Base-by-base conservation (phyloP, 2,329 filamentous ascomycete genomes). In the Fusarium fujikuroi region DNA sequence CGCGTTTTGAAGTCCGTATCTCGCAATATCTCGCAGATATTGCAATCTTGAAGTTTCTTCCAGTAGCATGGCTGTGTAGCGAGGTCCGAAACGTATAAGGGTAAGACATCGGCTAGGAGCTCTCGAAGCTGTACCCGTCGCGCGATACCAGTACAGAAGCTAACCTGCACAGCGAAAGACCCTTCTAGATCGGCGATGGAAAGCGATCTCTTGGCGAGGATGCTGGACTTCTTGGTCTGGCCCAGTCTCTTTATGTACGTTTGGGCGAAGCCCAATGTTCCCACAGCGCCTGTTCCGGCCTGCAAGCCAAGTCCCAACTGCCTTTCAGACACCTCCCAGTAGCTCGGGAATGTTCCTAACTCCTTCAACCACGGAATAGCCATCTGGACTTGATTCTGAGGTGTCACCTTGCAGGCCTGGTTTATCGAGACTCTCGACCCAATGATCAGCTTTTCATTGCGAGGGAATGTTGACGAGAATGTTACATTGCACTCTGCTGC, bases 1-100 rank as follows among this genome's bases (percentile, higher is more conserved):
- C 1, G 28, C 3, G 28, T 1, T 9, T 9, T 54, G 5, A 54
- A 54, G 2, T 54, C 0, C 0, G 2, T 0, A n/a, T 3, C 0
- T 9, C 19, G 3, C 1, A 54, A 14, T 18, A 30, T n/a, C n/a
- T n/a, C n/a, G n/a, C n/a, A n/a, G n/a, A n/a, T n/a, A n/a, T n/a
- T n/a, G n/a, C n/a, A n/a, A n/a, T n/a, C n/a, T n/a, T n/a, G n/a
- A n/a, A n/a, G n/a, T n/a, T n/a, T n/a, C n/a, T n/a, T n/a, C n/a
- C n/a, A n/a, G n/a, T n/a, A n/a, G n/a, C n/a, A n/a, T 5, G 25
- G 25, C 25, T 25, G 5, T 5, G 25, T 25, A 25, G 25, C 25
- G 2, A 39, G 36, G 0, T 30, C 23, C 2, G 5, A 7, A 2
- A 54, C 34, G 0, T n/a, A 54, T 3, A 0, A 2, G 0, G 19